Evolutionary conservation across 129 eudicot species (phyloP), one percentile per base, ranked within the genome.

Genomic region (Silybum marianum): DNA sequence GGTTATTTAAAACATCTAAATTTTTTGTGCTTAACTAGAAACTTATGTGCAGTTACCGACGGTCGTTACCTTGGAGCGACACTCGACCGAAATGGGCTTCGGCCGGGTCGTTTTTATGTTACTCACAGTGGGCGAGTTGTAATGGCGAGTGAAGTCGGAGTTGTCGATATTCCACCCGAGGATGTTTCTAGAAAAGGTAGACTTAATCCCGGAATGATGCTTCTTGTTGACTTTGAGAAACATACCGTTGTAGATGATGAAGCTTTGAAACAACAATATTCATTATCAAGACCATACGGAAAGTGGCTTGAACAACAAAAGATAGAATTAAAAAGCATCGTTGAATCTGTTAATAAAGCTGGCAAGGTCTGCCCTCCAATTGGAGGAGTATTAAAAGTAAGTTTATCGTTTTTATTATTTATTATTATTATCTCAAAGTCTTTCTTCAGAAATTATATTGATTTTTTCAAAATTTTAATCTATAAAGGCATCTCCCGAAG

Each of bases 71-170:
- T 96, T 84, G 99, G 99, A 86, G 99, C 99, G 58, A 96, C 99
- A 51, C 76, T 96, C 80, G 99, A 96, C 78, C 71, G 99, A 75
- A 96, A 96, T 63, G 99, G 99, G 28, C 51, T 96, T 79, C 95
- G 99, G 1, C 99, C 99, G 0, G 99, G 99, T 58, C 95, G 99
- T 4, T 96, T 93, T 75, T 96, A 96, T 51, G 84, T 93, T 9
- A 96, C 99, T 58, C 95, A 96, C 82, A 96, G 99, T 72, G 98
- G 98, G 30, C 86, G 99, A 63, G 99, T 96, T 44, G 80, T 96
- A 69, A 96, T 96, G 99, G 99, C 99, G 1, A 96, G 99, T 83
- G 99, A 96, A 87, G 99, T 96, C 84, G 99, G 99, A 48, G 99
- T 96, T 58, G 99, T 96, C 16, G 99, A 96, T 84, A 88, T 96